Conservation (phyloP, 78 protist species). For the Mantamonas sphyraenae region DNA sequence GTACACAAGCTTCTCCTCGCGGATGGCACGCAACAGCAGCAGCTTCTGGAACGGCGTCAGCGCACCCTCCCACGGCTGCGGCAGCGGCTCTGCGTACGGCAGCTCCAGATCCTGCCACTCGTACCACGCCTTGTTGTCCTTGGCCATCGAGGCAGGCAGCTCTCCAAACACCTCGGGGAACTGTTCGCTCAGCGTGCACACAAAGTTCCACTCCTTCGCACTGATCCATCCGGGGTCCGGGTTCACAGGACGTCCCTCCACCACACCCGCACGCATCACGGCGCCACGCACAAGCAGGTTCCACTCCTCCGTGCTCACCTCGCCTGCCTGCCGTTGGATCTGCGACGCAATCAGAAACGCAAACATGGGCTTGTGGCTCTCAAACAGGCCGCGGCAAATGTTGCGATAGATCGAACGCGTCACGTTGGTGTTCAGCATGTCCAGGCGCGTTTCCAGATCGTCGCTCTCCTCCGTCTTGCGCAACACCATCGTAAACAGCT, state of each 20-base stretch:
- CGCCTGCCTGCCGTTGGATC: conserved; percentile 27
- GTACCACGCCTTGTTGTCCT: background rate
- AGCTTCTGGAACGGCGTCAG: conserved; percentile 33
- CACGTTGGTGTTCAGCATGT: conserved; percentile 6
- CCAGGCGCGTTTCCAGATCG: conserved; percentile 1
- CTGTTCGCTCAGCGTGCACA: background rate
- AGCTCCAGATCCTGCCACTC: background rate
- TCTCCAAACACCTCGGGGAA: background rate
- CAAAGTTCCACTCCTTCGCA: background rate
- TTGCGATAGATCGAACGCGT: conserved; percentile 27
- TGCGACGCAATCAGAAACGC: conserved; percentile 27
- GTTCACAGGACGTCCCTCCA: background rate
- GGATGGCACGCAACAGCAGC: conserved; percentile 31
- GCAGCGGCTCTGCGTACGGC: conserved; percentile 33
- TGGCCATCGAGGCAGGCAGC: background rate
- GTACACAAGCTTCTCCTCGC: conserved; percentile 51
- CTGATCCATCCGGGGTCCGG: conserved; percentile 12
- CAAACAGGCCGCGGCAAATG: conserved; percentile 71
- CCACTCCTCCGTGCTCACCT: conserved; percentile 46
- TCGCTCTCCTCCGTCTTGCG: background rate
- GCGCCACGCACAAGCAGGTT: conserved; percentile 49
- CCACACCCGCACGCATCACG: conserved; percentile 4
- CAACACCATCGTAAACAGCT: conserved; percentile 28
- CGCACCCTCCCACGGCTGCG: conserved; percentile 26
- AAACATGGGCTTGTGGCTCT: conserved; percentile 55